These are phyloP conservation scores for Apiosordaria backusii DNA, from an alignment of 495 filamentous ascomycete species.

Conservation along the genomic window DNA sequence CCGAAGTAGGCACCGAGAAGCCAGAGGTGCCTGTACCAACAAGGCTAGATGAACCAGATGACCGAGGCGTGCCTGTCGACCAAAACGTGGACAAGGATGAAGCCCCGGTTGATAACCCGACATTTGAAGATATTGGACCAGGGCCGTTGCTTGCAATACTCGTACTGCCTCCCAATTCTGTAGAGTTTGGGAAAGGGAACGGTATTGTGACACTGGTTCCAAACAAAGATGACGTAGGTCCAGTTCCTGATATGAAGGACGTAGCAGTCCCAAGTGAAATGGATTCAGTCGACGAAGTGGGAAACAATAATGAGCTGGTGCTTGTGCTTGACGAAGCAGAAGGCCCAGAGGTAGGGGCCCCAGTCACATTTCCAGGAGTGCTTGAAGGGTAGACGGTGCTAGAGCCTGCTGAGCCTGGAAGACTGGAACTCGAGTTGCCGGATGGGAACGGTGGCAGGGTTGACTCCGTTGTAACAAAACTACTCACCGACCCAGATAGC, in stretches of 20 bases:
- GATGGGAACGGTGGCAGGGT: not conserved
- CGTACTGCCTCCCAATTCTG: not conserved
- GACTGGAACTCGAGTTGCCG: not conserved
- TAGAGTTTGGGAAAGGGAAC: conserved; percentile 4
- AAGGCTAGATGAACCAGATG: not conserved
- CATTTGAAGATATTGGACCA: not conserved
- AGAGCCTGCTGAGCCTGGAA: not conserved
- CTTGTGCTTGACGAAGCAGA: not conserved
- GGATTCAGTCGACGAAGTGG: not conserved
- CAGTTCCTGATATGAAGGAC: not conserved
- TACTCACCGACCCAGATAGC: not conserved
- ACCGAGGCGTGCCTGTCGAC: not conserved
- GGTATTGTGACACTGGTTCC: not conserved
- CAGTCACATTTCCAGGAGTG: not conserved
- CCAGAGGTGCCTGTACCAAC: not conserved
- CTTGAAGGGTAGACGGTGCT: not conserved
- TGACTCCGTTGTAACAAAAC: not conserved
- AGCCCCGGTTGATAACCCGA: not conserved
- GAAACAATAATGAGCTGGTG: not conserved
- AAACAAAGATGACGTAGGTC: not conserved
- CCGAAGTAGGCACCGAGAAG: not conserved
- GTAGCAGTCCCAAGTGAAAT: not conserved
- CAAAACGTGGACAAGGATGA: not conserved
- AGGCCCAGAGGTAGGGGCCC: too few species aligned
- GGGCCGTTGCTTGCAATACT: not conserved